Evolutionary conservation across 2,329 filamentous ascomycete genomes (phyloP), one percentile per base, ranked within the genome.

Genomic region (Chrysosphaeria jannelii): DNA sequence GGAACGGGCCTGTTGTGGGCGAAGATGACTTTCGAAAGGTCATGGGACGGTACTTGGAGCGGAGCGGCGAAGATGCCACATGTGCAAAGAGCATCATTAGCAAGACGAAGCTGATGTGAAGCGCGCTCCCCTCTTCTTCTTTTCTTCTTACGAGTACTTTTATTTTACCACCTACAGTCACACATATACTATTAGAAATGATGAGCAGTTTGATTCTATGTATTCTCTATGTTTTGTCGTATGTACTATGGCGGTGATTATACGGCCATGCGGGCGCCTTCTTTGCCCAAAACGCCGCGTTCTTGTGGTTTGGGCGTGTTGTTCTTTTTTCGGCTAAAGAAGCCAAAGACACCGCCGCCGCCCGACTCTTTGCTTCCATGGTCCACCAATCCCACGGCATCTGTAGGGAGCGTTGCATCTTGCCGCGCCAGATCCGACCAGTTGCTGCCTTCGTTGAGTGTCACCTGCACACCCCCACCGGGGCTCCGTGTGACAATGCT

Each of bases 251-350:
- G n/a, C n/a, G n/a, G n/a, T n/a, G n/a, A n/a, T n/a, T n/a, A n/a
- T n/a, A n/a, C n/a, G n/a, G n/a, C n/a, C n/a, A n/a, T n/a, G 39
- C 85, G 57, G 8, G 85, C 79, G 10, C 85, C 85, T 41, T 93
- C 79, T 40, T 93, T 93, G 27, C 85, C 85, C 28, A 97, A 40
- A 6, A 97, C 79, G 28, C 85, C 85, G 26, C 76, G 61, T 46
- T 93, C 79, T 42, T 76, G 81, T 13, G 79, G 79, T 47, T 90
- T 91, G 2, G 85, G 85, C 40, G 78, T 91, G 43, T 78, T 66
- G 14, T 79, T 76, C 49, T 75, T 90, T 48, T 89, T 90, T 36
- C 79, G 57, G 32, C 61, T 74, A 29, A 93, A 51, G 42, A 97
- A 88, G 2, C 76, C 74, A 32, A 93, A 68, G 56, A 91, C 81